A percentile compares a stretch with the other conserved stretches of the same genome.
Conservation (phyloP, 2,329 filamentous ascomycete genomes). For the Penicillium sp. region DNA sequence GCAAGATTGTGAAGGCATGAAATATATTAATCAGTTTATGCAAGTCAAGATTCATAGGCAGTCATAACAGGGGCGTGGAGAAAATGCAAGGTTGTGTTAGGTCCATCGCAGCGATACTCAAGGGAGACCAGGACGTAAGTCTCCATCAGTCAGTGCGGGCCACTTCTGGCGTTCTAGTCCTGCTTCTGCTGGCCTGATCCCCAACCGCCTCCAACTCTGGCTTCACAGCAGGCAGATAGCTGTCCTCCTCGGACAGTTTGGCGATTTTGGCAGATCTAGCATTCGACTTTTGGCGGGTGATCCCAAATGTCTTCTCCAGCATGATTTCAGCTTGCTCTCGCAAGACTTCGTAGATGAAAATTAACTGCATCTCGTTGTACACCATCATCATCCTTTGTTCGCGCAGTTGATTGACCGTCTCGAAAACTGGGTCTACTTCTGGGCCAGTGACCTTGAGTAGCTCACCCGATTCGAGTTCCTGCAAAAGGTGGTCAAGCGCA, state of each 20-base stretch:
- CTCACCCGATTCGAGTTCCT: constrained; percentile 77
- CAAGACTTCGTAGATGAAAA: constrained; percentile 87
- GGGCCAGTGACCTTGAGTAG: constrained; percentile 57
- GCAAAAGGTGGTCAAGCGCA: constrained; percentile 86
- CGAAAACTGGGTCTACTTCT: constrained; percentile 71
- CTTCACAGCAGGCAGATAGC: constrained; percentile 38
- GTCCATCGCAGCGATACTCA: constrained; percentile 5
- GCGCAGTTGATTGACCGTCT: constrained; percentile 78
- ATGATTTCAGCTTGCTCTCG: constrained; percentile 57
- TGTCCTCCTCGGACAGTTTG: constrained; percentile 36
- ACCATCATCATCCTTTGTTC: constrained; percentile 96
- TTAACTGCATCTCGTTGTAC: constrained; percentile 81
- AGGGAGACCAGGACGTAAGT: not conserved
- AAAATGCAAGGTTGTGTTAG: constrained; percentile 13
- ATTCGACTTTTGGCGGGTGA: constrained; percentile 29
- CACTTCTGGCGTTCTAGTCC: constrained; percentile 34
- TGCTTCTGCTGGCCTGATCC: constrained; percentile 31
- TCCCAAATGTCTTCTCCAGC: constrained; percentile 34
- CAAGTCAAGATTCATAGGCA: constrained; percentile 31
- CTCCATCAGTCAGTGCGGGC: constrained; percentile 37
- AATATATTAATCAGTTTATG: constrained; percentile 26
- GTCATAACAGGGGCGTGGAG: constrained; percentile 24
- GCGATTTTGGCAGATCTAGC: constrained; percentile 42
- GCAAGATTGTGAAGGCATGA: constrained; percentile 19
- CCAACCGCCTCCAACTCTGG: constrained; percentile 41